Evolutionary conservation across 495 filamentous ascomycete species (phyloP), one percentile per base, ranked within the genome.

Genomic region (Geoglossum glabrum): DNA sequence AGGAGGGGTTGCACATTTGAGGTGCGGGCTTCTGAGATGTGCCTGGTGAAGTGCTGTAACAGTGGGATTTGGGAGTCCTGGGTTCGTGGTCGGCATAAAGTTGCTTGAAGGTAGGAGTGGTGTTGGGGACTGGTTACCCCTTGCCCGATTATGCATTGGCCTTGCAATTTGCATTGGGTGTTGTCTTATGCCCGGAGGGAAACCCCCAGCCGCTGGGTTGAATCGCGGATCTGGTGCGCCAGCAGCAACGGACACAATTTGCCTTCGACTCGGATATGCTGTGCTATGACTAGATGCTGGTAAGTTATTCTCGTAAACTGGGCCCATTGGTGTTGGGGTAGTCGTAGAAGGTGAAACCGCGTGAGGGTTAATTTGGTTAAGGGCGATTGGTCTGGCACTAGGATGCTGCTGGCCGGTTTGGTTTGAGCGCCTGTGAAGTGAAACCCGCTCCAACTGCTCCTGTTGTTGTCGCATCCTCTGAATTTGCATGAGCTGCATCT

Each of bases 21-120:
- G 65, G 4, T 63, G 49, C 11, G 69, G 69, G 56, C 65, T 68
- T 21, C 65, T 62, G 9, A 71, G 63, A 57, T 67, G 61, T 9
- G 64, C 64, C 59, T 69, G 66, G 62, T 72, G 70, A 6, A 71
- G 61, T 13, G 63, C 69, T 6, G 59, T 64, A 2, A 51, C 38
- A 26, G 27, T 47, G 5, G 67, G 63, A 49, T 67, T 65, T 10
- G 68, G 64, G 10, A 62, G 54, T 17, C 54, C 54, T 1, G 49
- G 49, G 26, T 30, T 52, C 49, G 49, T 31, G 17, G 3, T 52
- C 0, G 49, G 49, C 11, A 17, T 52, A 17, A 52, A 52, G 49
- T 52, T 52, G 25, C 5, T 27, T 9, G 49, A 13, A 15, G 49
- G 49, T 13, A 52, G 49, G 1, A 52, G 28, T n/a, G 49, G 25